Evolutionary conservation across 106 monocot species (phyloP).

Genomic region (Gastrodia elata): DNA sequence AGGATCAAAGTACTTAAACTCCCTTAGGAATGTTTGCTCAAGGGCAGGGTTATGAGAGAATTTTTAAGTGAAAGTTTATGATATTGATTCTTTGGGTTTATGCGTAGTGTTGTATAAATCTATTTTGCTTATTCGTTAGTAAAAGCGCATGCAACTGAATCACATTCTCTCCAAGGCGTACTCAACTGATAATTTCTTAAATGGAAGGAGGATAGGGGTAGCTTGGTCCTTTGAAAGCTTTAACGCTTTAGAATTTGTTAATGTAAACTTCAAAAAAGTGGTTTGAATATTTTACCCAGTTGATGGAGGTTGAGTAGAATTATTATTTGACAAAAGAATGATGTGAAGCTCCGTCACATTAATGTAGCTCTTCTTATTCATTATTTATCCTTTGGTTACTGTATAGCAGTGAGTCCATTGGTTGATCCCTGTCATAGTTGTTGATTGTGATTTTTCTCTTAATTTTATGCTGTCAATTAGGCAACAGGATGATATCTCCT

Average conservation of each 20-base stretch:
- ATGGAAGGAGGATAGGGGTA: background rate
- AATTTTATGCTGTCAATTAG: background rate
- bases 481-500: background rate
- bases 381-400: background rate
- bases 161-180: background rate
- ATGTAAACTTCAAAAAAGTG: background rate
- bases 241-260: background rate
- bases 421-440: background rate
- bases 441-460: background rate
- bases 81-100: background rate
- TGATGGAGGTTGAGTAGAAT: background rate
- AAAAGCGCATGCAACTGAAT: background rate
- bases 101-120: background rate
- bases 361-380: background rate
- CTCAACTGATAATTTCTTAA: background rate
- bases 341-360: background rate
- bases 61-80: background rate
- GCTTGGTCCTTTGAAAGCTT: background rate
- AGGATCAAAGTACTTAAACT: background rate
- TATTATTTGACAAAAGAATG: background rate
- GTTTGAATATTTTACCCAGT: background rate
- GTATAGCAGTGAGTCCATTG: background rate
- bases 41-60: background rate
- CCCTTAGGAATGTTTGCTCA: background rate
- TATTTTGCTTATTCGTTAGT: background rate